Percentiles rank a stretch among this genome's conserved stretches.
These are phyloP conservation scores for Stemphylium lycopersici DNA, from an alignment of 2,329 filamentous ascomycete species.

Conservation along the genomic window DNA sequence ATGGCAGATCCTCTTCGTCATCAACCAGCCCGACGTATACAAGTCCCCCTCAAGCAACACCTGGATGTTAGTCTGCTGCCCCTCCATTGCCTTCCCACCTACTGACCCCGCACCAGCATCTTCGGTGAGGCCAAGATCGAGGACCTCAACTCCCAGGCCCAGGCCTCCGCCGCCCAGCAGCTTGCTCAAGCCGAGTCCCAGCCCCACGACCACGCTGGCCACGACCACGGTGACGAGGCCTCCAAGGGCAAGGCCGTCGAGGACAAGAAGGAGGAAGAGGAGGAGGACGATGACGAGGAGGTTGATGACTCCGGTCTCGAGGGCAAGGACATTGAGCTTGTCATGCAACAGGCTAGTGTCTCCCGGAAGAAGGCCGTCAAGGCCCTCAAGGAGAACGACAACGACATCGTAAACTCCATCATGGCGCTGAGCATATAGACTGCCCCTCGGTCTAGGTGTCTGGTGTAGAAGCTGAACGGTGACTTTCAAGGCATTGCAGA, in stretches of 20 bases:
- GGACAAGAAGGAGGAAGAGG: slow-evolving; percentile 63
- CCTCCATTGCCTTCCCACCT: slow-evolving; percentile 12
- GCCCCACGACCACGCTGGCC: slow-evolving; percentile 70
- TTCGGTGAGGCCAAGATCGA: slow-evolving; percentile 99
- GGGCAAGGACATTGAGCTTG: slow-evolving; percentile 98
- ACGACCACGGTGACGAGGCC: slow-evolving; percentile 75
- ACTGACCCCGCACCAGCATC: slow-evolving; percentile 67
- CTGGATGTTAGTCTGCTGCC: slow-evolving; percentile 81
- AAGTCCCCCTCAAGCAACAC: slow-evolving; percentile 99
- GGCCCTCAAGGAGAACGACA: slow-evolving; percentile 98
- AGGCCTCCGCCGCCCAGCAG: slow-evolving; percentile 94
- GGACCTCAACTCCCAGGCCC: slow-evolving; percentile 97
- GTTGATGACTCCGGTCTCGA: slow-evolving; percentile 93
- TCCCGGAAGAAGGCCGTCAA: slow-evolving; percentile 99
- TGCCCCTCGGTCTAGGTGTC: slow-evolving; percentile 13
- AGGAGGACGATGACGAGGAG: slow-evolving; percentile 83
- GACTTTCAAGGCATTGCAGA: slow-evolving; percentile 20
- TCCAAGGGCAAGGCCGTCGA: slow-evolving; percentile 65
- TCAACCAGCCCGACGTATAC: slow-evolving; percentile 99
- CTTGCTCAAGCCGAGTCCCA: slow-evolving; percentile 76
- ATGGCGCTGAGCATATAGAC: slow-evolving; percentile 78
- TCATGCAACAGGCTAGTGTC: slow-evolving; percentile 97
- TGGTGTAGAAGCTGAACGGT: slow-evolving; percentile 20
- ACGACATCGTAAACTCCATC: slow-evolving; percentile 99
- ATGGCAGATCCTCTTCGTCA: slow-evolving; percentile 92